These are phyloP conservation scores for Ustilago crameri DNA, from an alignment of 1,284 basidiomycete species.

Conservation along the genomic window DNA sequence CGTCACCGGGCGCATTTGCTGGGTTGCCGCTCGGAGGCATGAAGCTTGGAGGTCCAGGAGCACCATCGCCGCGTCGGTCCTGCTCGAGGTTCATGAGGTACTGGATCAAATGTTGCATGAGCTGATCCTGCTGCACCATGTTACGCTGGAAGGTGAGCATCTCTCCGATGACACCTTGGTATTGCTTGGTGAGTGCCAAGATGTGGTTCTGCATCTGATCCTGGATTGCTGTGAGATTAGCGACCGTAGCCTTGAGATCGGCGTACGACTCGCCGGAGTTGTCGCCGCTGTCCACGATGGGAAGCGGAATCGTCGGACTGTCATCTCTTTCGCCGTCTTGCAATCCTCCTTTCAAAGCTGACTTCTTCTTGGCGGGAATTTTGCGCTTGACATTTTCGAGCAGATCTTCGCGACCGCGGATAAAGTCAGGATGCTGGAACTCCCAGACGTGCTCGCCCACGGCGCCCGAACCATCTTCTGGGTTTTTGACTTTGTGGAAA, in stretches of 20 bases:
- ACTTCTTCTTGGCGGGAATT: constrained; percentile 70
- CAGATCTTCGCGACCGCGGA: constrained; percentile 76
- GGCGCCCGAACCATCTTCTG: constrained; percentile 80
- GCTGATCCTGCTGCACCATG: constrained; percentile 84
- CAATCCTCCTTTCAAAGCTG: constrained; percentile 33
- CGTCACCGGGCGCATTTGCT: constrained; percentile 7
- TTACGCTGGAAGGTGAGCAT: constrained; percentile 85
- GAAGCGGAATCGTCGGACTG: constrained; percentile 34
- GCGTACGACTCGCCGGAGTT: constrained; percentile 49
- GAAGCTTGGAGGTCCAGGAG: constrained; percentile 2
- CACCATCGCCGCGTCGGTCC: constrained; percentile 17
- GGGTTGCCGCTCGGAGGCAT: constrained; percentile 10
- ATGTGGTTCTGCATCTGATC: constrained; percentile 69
- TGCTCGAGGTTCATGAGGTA: constrained; percentile 76
- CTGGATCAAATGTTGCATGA: constrained; percentile 84
- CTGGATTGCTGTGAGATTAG: constrained; percentile 53
- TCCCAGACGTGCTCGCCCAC: constrained; percentile 86
- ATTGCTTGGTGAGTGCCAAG: constrained; percentile 77
- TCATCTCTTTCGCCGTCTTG: constrained; percentile 64
- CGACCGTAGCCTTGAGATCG: constrained; percentile 57
- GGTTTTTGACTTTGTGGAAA: constrained; percentile 86
- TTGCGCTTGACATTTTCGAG: constrained; percentile 80
- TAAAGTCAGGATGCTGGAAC: constrained; percentile 92
- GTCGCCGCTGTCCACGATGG: constrained; percentile 30
- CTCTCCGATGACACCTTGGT: constrained; percentile 81